These are phyloP conservation scores for Neopestalotiopsis sp. DNA, from an alignment of 2,329 filamentous ascomycete species.

Conservation along the genomic window DNA sequence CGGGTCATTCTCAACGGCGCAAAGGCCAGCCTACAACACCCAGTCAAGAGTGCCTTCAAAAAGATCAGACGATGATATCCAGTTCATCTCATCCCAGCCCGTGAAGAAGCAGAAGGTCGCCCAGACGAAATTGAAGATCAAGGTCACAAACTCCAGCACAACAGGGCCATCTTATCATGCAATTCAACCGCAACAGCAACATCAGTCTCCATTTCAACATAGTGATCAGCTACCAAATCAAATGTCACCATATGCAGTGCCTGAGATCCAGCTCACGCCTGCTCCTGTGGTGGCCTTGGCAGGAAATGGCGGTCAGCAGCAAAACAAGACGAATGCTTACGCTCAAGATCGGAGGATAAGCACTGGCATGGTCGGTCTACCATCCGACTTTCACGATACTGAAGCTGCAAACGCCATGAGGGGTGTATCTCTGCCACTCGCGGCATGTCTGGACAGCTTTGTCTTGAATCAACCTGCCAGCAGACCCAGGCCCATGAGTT, in stretches of 20 bases:
- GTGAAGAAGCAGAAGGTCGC: conserved; percentile 44
- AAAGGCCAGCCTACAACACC: neutral
- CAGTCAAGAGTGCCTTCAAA: conserved; percentile 28
- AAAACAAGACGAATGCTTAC: neutral
- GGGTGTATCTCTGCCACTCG: conserved; percentile 39
- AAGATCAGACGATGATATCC: conserved; percentile 45
- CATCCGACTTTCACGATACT: conserved; percentile 31
- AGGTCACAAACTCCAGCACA: neutral
- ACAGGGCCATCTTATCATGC: neutral
- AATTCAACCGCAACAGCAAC: neutral
- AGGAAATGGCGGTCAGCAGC: neutral
- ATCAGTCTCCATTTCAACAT: neutral
- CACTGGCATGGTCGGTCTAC: conserved; percentile 36
- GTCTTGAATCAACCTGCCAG: conserved; percentile 33
- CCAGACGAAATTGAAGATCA: conserved; percentile 18
- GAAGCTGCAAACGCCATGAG: conserved; percentile 34
- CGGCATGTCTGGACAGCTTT: conserved; percentile 34
- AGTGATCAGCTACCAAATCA: neutral
- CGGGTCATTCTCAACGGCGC: neutral
- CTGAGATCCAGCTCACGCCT: neutral
- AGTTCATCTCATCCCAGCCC: conserved; percentile 49
- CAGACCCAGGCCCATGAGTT: conserved; percentile 29
- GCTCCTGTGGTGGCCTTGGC: neutral
- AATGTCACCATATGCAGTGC: neutral
- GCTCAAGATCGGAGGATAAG: conserved; percentile 33